Percentiles rank a stretch among this genome's conserved stretches.
These are phyloP conservation scores for Monosporozyma siamensis DNA, from an alignment of 805 yeast genomes.

Conservation along the genomic window DNA sequence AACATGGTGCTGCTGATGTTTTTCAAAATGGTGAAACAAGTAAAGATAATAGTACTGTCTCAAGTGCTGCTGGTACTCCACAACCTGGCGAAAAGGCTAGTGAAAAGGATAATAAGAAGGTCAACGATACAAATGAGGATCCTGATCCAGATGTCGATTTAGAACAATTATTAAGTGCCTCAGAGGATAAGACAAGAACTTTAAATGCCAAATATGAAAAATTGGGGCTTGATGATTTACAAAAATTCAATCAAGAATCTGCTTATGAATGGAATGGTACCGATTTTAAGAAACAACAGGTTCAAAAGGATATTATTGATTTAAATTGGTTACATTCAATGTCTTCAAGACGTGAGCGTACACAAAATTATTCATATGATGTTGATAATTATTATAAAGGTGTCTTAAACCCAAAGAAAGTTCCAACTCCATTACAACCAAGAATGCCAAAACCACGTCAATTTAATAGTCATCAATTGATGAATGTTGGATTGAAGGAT, in stretches of 20 bases:
- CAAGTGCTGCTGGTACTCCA: slow-evolving; percentile 21
- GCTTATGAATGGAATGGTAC: slow-evolving; percentile 88
- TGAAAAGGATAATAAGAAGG: background rate
- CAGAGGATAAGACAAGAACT: slow-evolving; percentile 56
- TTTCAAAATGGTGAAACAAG: slow-evolving; percentile 22
- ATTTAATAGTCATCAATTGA: slow-evolving; percentile 85
- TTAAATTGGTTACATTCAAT: slow-evolving; percentile 69
- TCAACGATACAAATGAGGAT: slow-evolving; percentile 14
- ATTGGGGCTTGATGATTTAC: slow-evolving; percentile 67
- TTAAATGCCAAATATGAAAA: slow-evolving; percentile 55
- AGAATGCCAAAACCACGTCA: slow-evolving; percentile 79
- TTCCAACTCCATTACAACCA: slow-evolving; percentile 47
- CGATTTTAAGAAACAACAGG: slow-evolving; percentile 59
- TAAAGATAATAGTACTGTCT: slow-evolving; percentile 6
- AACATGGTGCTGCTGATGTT: slow-evolving; percentile 69
- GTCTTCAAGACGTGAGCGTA: slow-evolving; percentile 65
- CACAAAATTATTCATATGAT: slow-evolving; percentile 57
- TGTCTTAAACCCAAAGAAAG: slow-evolving; percentile 56
- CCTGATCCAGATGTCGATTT: slow-evolving; percentile 43
- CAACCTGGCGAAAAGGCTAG: slow-evolving; percentile 13
- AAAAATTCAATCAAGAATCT: slow-evolving; percentile 61
- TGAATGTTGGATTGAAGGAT: slow-evolving; percentile 62
- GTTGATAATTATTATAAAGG: slow-evolving; percentile 82
- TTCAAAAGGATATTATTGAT: slow-evolving; percentile 39
- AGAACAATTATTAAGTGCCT: slow-evolving; percentile 48